phyloP scores from a whole-genome alignment of 2,329 filamentous ascomycete genomes.

The Dryadomyces sulphureus region DNA sequence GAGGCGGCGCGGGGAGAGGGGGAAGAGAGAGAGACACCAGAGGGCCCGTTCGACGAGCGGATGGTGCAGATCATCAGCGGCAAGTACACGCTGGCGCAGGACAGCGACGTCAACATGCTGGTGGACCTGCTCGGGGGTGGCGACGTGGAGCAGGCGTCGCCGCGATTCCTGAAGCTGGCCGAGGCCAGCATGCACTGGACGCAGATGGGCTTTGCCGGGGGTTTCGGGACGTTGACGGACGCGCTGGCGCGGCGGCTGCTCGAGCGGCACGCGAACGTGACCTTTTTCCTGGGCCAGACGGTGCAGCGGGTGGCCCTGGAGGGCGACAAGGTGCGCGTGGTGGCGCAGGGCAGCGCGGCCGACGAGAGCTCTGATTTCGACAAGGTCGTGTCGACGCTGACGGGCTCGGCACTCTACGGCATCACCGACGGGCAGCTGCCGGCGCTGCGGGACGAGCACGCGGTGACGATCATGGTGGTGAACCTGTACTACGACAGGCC shows the following conservation, averaged over 20 bases:
- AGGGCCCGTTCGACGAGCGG: not conserved
- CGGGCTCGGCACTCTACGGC: slow-evolving; percentile 21
- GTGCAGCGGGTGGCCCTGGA: slow-evolving; percentile 28
- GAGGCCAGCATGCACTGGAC: slow-evolving; percentile 16
- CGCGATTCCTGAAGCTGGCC: slow-evolving; percentile 14
- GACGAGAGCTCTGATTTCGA: slow-evolving; percentile 22
- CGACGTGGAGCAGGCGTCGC: slow-evolving; percentile 4
- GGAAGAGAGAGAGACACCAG: not conserved
- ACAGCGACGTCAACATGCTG: slow-evolving; percentile 5
- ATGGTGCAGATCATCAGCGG: not conserved
- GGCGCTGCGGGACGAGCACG: slow-evolving; percentile 37
- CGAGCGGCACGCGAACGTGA: slow-evolving; percentile 39
- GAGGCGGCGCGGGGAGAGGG: not conserved
- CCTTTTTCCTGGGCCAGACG: slow-evolving; percentile 33
- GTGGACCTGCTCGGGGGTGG: slow-evolving; percentile 6
- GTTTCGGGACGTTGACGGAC: slow-evolving; percentile 47
- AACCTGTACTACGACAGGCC: slow-evolving; percentile 70
- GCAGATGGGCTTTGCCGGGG: slow-evolving; percentile 35
- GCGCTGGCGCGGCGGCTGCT: slow-evolving; percentile 36
- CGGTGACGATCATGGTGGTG: slow-evolving; percentile 79
- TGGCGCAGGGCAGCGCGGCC: not conserved
- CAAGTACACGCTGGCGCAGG: not conserved
- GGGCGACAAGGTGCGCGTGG: not conserved
- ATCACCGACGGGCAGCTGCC: slow-evolving; percentile 28
- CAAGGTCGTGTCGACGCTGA: slow-evolving; percentile 52